These are phyloP conservation scores for Tolypocladium cylindrosporum DNA, from an alignment of 2,329 filamentous ascomycete species.

Conservation along the genomic window DNA sequence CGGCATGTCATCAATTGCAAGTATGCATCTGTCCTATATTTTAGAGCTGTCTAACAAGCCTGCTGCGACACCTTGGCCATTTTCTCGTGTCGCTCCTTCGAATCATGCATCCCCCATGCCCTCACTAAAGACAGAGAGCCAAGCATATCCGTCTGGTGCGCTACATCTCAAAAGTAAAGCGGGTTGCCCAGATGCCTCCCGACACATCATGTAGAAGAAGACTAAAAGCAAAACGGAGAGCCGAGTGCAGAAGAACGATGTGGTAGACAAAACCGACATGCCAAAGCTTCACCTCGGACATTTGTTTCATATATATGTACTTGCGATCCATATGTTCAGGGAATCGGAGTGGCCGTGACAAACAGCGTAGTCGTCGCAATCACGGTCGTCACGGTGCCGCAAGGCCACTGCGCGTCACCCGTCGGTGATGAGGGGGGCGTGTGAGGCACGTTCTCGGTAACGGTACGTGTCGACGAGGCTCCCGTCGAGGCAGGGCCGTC, in stretches of 20 bases:
- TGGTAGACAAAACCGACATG: neutral
- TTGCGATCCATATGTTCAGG: constrained; percentile 7
- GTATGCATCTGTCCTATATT: neutral
- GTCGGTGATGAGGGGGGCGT: neutral
- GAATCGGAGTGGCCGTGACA: constrained; percentile 6
- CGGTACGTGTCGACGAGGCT: neutral
- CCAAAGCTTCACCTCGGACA: neutral
- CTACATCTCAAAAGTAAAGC: neutral
- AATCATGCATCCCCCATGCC: neutral
- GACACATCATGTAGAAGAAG: neutral
- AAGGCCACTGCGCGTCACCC: neutral
- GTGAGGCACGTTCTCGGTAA: neutral
- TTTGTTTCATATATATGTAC: neutral
- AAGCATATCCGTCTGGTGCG: neutral
- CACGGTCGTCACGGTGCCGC: constrained; percentile 6
- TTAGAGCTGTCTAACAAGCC: neutral
- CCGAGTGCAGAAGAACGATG: neutral
- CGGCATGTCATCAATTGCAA: neutral
- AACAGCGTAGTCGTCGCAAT: constrained; percentile 11
- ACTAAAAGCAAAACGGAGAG: neutral
- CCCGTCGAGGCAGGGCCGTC: neutral
- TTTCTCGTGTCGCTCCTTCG: neutral
- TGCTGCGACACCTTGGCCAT: neutral
- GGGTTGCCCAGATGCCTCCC: neutral
- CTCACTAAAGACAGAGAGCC: neutral